Evolutionary conservation across 2,329 filamentous ascomycete species (phyloP).

Genomic region (Pezizomycotina sp.): DNA sequence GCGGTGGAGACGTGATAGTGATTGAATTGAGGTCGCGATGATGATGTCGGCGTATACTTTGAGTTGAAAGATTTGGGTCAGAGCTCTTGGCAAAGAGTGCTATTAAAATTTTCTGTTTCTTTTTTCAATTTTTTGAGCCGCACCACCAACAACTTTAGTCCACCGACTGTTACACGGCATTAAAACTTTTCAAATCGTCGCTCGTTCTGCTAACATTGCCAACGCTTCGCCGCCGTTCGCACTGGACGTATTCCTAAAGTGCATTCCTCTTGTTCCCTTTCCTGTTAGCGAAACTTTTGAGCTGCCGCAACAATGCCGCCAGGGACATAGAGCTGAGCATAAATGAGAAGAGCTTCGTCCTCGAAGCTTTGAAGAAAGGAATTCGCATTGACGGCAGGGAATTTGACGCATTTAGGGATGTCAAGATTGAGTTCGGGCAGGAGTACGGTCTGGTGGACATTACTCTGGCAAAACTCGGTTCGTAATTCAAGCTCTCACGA

Average conservation of each 20-base stretch:
- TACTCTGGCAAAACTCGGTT: slow-evolving; percentile 47
- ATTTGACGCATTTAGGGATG: slow-evolving; percentile 60
- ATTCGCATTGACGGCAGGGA: slow-evolving; percentile 69
- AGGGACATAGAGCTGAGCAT: slow-evolving; percentile 78
- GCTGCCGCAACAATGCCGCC: slow-evolving; percentile 54
- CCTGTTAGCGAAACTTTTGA: neutral
- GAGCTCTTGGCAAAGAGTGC: neutral
- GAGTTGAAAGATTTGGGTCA: slow-evolving; percentile 4
- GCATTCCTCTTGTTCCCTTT: neutral
- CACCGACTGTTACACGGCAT: too few species aligned
- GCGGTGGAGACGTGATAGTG: neutral
- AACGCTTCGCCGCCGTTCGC: neutral
- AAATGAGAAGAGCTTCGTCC: slow-evolving; percentile 74
- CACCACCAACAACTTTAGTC: too few species aligned
- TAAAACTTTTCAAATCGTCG: neutral
- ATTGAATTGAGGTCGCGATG: slow-evolving; percentile 1
- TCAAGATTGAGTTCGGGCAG: slow-evolving; percentile 69
- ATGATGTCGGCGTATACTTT: neutral
- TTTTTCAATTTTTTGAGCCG: too few species aligned
- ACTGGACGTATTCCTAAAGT: neutral
- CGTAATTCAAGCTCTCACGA: neutral
- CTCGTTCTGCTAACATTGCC: slow-evolving; percentile 3
- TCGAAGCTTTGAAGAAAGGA: slow-evolving; percentile 63
- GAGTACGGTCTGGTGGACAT: slow-evolving; percentile 85
- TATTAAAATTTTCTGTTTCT: neutral